phyloP scores from a whole-genome alignment of 1,139 yeast genomes.

The Diutina mesorugosa region DNA sequence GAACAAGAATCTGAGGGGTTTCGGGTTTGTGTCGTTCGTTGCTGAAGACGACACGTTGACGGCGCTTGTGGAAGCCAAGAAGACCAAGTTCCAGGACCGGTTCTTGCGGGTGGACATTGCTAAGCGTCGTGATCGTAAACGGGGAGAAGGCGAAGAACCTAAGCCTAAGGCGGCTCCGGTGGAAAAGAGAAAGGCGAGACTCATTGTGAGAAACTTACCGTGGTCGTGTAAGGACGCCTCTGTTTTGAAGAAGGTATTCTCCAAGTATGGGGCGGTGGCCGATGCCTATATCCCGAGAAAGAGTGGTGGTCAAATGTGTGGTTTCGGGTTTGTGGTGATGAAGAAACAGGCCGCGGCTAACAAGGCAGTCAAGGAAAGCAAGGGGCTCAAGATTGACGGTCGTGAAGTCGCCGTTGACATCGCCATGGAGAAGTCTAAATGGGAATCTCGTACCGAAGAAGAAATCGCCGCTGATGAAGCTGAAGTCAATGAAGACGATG shows the following conservation, averaged over 20 bases:
- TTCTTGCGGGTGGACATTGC: constrained; percentile 76
- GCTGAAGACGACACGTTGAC: constrained; percentile 71
- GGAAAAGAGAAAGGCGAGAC: constrained; percentile 65
- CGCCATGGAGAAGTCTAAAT: constrained; percentile 78
- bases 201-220: constrained; percentile 84
- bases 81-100: constrained; percentile 51
- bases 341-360: constrained; percentile 68
- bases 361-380: constrained; percentile 62
- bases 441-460: constrained; percentile 40
- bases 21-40: constrained; percentile 89
- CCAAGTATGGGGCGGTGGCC: constrained; percentile 72
- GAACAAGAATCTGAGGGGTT: constrained; percentile 71
- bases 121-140: constrained; percentile 72
- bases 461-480: constrained; percentile 18
- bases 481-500: constrained; percentile 12
- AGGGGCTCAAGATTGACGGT: constrained; percentile 73
- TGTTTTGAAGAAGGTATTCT: constrained; percentile 55
- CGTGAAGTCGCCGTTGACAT: constrained; percentile 91
- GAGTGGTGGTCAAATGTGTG: constrained; percentile 80
- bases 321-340: constrained; percentile 94
- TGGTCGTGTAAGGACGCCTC: constrained; percentile 86
- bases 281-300: constrained; percentile 88
- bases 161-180: constrained; percentile 20
- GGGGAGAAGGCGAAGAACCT: constrained; percentile 8
- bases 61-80: constrained; percentile 62